Evolutionary conservation across 176 grass and related monocot species (phyloP).

Genomic region (Aechmea fasciata): DNA sequence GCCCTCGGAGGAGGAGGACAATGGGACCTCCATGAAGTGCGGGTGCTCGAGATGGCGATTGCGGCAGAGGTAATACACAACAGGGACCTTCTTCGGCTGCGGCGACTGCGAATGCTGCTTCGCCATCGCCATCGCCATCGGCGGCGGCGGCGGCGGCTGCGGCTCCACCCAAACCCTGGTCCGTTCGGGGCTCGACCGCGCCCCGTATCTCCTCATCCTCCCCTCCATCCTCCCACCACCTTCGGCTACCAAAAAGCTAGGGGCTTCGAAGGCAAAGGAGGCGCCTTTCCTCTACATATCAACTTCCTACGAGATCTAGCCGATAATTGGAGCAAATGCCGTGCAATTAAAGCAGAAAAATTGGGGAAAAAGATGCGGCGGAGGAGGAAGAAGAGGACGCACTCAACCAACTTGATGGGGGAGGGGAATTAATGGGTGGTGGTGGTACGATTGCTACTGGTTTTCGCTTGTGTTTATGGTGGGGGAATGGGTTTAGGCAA

Average conservation of each 20-base stretch:
- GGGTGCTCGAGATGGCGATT: constrained; percentile 94
- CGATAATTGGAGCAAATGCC: too few relatives aligned
- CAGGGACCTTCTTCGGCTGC: constrained; percentile 52
- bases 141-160: constrained; percentile 44
- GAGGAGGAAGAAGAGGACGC: too few relatives aligned
- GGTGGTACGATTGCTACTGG: too few relatives aligned
- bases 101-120: constrained; percentile 39
- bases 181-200: constrained; percentile 52
- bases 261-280: neutral
- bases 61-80: constrained; percentile 86
- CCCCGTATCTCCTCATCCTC: constrained; percentile 23
- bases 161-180: constrained; percentile 84
- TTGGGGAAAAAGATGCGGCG: too few relatives aligned
- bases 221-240: constrained; percentile 24
- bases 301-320: too few relatives aligned
- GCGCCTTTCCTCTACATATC: neutral
- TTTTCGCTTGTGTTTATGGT: too few relatives aligned
- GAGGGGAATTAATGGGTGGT: too few relatives aligned
- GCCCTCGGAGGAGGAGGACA: constrained; percentile 48
- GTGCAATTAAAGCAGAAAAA: too few relatives aligned
- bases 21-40: constrained; percentile 95
- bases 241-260: neutral
- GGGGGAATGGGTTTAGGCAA: too few relatives aligned
- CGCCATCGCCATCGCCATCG: constrained; percentile 1
- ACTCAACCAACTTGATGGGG: too few relatives aligned